Evolutionary conservation across 257 asterid genomes (phyloP).

Genomic region (Solanum arcanum): DNA sequence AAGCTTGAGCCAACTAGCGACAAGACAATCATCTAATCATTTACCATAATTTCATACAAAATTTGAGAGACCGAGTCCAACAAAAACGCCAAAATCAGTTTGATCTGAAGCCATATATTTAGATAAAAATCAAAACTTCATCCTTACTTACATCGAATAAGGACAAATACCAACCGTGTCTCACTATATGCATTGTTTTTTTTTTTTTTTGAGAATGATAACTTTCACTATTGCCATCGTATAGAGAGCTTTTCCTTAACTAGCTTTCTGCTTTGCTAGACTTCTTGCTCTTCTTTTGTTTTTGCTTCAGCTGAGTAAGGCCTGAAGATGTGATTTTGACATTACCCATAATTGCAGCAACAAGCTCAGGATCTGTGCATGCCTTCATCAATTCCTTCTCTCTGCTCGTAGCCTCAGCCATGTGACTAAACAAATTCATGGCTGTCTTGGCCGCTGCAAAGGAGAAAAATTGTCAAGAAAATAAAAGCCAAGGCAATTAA

Average conservation of each 20-base stretch:
- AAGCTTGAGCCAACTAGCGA: neutral
- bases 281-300: slow-evolving; percentile 87
- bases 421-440: slow-evolving; percentile 71
- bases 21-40: neutral
- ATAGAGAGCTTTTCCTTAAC: neutral
- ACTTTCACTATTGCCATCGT: neutral
- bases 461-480: neutral
- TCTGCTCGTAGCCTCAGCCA: slow-evolving; percentile 61
- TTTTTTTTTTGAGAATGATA: no score
- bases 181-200: neutral
- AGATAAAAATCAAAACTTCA: neutral
- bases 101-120: neutral
- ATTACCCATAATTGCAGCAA: slow-evolving; percentile 82
- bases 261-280: slow-evolving; percentile 34
- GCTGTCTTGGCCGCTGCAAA: slow-evolving; percentile 86
- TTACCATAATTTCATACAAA: neutral
- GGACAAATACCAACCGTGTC: neutral
- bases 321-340: slow-evolving; percentile 94
- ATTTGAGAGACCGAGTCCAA: neutral
- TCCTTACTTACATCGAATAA: neutral
- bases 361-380: slow-evolving; percentile 96
- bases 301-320: slow-evolving; percentile 81
- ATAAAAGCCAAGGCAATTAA: neutral
- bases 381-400: slow-evolving; percentile 98
- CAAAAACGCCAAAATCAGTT: neutral